A percentile compares a stretch with the other conserved stretches of the same genome.
These are phyloP conservation scores for Entophlyctis luteolus DNA, from an alignment of 192 early-diverging fungal genomes.

Conservation along the genomic window DNA sequence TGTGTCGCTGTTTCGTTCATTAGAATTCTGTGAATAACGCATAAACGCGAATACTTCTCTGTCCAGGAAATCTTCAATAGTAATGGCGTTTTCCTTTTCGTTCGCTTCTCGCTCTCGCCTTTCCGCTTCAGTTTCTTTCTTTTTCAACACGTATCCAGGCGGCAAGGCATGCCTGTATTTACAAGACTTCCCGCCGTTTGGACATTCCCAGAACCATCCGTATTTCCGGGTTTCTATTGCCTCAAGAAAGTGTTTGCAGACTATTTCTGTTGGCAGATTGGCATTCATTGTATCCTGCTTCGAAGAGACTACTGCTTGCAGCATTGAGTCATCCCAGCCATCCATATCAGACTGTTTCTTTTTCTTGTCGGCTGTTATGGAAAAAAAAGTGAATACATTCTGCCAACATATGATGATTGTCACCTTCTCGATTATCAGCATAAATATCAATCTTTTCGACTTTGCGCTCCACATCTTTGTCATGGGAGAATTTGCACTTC, in stretches of 20 bases:
- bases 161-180: slow-evolving; percentile 97
- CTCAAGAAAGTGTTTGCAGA: slow-evolving; percentile 97
- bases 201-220: slow-evolving; percentile 99
- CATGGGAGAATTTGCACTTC: slow-evolving; percentile 98
- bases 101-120: slow-evolving; percentile 61
- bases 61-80: slow-evolving; percentile 96
- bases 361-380: slow-evolving; percentile 21
- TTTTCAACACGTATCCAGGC: slow-evolving; percentile 91
- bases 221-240: slow-evolving; percentile 93
- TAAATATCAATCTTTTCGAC: slow-evolving; percentile 89
- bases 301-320: slow-evolving; percentile 81
- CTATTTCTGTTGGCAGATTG: slow-evolving; percentile 90
- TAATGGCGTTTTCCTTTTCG: slow-evolving; percentile 78
- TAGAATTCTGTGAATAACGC: background rate
- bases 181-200: slow-evolving; percentile 86
- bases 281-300: slow-evolving; percentile 71
- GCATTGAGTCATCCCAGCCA: slow-evolving; percentile 86
- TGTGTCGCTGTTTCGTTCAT: slow-evolving; percentile 69
- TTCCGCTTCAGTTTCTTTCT: slow-evolving; percentile 74
- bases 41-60: slow-evolving; percentile 62
- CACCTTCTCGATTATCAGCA: slow-evolving; percentile 71
- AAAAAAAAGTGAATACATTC: no score
- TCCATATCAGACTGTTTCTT: slow-evolving; percentile 81
- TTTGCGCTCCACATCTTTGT: slow-evolving; percentile 85
- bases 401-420: no score